Percentiles rank a stretch among this genome's conserved stretches.
Evolutionary conservation across 371 early-diverging fungal species (phyloP).

Genomic region (Nematocida parisii): DNA sequence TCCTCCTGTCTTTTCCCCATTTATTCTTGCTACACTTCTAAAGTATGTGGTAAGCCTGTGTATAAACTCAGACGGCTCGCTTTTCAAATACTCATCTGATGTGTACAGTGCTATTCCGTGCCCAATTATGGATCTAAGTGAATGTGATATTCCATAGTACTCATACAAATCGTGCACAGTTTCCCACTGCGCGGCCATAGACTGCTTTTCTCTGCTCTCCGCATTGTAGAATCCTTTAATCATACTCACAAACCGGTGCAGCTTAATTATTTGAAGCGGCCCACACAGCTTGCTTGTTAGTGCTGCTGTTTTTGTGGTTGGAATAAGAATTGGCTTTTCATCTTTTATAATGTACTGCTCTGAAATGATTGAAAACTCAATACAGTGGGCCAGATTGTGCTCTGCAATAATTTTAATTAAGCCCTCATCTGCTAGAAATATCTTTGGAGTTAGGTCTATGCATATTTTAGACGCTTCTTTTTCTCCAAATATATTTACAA

Average conservation of each 20-base stretch:
- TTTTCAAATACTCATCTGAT: slow-evolving; percentile 81
- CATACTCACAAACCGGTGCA: slow-evolving; percentile 76
- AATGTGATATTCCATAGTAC: slow-evolving; percentile 82
- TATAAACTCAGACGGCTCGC: slow-evolving; percentile 83
- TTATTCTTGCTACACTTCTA: slow-evolving; percentile 85
- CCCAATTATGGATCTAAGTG: slow-evolving; percentile 91
- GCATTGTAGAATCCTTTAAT: slow-evolving; percentile 78
- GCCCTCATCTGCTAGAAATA: slow-evolving; percentile 93
- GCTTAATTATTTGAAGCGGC: slow-evolving; percentile 85
- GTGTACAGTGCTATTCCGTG: slow-evolving; percentile 94
- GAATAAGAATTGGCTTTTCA: slow-evolving; percentile 85
- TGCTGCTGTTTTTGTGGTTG: slow-evolving; percentile 83
- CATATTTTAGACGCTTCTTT: slow-evolving; percentile 82
- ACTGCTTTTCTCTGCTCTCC: slow-evolving; percentile 63
- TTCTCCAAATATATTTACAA: slow-evolving; percentile 12
- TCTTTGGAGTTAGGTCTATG: slow-evolving; percentile 97
- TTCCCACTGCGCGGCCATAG: slow-evolving; percentile 20
- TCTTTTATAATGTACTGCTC: slow-evolving; percentile 81
- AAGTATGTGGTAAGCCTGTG: slow-evolving; percentile 87
- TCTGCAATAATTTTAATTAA: slow-evolving; percentile 75
- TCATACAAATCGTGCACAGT: slow-evolving; percentile 83
- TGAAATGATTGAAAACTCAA: slow-evolving; percentile 90
- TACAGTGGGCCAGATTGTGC: slow-evolving; percentile 90
- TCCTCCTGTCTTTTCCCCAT: slow-evolving; percentile 69
- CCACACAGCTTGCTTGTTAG: slow-evolving; percentile 81